These are phyloP conservation scores for Heterobasidion irregulare DNA, from an alignment of 1,284 basidiomycete species.

Conservation along the genomic window DNA sequence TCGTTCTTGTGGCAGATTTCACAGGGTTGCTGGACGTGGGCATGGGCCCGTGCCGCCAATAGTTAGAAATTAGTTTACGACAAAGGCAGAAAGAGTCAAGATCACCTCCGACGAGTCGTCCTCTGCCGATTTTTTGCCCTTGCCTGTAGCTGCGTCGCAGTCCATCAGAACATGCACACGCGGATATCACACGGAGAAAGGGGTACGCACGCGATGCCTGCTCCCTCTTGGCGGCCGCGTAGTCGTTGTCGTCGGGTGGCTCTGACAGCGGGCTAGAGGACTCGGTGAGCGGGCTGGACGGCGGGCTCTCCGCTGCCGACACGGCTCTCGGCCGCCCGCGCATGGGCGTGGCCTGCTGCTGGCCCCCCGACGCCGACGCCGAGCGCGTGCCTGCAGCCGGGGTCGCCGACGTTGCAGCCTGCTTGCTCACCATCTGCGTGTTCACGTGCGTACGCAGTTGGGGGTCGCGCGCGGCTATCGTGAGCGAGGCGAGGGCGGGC, in stretches of 20 bases:
- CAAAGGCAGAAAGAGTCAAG: no score
- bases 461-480: conserved; percentile 17
- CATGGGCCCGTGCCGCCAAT: neutral
- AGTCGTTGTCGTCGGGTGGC: conserved; percentile 64
- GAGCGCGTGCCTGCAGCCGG: neutral
- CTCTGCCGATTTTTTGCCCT: conserved; percentile 1
- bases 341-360: conserved; percentile 10
- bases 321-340: conserved; percentile 11
- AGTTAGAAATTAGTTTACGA: neutral
- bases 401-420: neutral
- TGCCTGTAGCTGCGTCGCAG: neutral
- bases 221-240: conserved; percentile 21
- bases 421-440: conserved; percentile 20
- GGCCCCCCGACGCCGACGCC: neutral
- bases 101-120: conserved; percentile 10
- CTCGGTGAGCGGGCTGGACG: conserved; percentile 62
- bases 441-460: conserved; percentile 34
- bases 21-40: conserved; percentile 51
- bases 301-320: conserved; percentile 32
- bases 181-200: neutral
- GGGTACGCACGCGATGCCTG: conserved; percentile 1
- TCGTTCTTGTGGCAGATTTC: conserved; percentile 90
- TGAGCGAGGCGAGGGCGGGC: conserved; percentile 31
- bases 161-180: neutral
- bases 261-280: conserved; percentile 75